Evolutionary conservation across 1,284 basidiomycete species (phyloP).

Genomic region (Boletellus sp.): DNA sequence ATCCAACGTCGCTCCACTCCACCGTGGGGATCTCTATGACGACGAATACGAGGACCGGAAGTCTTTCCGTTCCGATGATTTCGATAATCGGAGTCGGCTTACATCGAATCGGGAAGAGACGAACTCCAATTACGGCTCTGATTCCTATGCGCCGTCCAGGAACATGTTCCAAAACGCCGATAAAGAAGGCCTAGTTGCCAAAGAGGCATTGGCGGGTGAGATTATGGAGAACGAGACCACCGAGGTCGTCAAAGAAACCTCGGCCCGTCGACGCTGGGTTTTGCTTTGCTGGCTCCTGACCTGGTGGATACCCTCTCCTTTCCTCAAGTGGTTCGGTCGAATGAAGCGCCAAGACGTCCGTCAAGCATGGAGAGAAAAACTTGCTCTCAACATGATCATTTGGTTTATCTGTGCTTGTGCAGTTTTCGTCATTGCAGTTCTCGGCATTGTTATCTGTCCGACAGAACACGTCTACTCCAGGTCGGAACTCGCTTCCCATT

Average conservation of each 20-base stretch:
- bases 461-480: constrained; percentile 87
- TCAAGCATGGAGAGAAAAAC: constrained; percentile 97
- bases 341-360: constrained; percentile 94
- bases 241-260: constrained; percentile 81
- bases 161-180: constrained; percentile 91
- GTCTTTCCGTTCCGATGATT: constrained; percentile 73
- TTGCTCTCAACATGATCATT: constrained; percentile 93
- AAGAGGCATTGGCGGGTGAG: constrained; percentile 77
- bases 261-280: constrained; percentile 85
- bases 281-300: constrained; percentile 87
- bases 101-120: constrained; percentile 76
- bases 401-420: constrained; percentile 90
- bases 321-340: constrained; percentile 71
- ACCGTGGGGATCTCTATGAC: constrained; percentile 66
- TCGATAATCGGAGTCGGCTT: constrained; percentile 68
- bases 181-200: constrained; percentile 69
- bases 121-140: constrained; percentile 77
- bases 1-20: constrained; percentile 72
- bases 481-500: constrained; percentile 75
- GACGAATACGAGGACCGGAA: constrained; percentile 78
- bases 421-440: constrained; percentile 89
- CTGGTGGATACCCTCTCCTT: constrained; percentile 81
- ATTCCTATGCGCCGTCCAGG: constrained; percentile 88
- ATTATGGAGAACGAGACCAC: constrained; percentile 82
- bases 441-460: constrained; percentile 90